Base-by-base conservation (phyloP, 441 rosid species). In the Gossypium davidsonii region DNA sequence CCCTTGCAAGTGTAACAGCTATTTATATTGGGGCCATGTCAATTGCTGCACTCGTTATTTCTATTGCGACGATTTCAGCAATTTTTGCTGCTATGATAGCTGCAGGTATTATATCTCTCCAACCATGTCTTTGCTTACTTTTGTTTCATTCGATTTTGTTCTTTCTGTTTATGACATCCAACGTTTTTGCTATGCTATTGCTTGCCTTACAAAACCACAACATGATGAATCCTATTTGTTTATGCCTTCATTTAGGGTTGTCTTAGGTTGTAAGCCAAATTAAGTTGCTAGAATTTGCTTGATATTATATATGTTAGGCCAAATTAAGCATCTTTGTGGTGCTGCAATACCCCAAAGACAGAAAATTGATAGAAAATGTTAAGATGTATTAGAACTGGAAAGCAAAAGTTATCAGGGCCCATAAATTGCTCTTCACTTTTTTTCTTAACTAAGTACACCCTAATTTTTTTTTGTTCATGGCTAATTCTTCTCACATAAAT, bases 11-110 rank as follows among this genome's bases (percentile, higher is more conserved):
- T 75, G 78, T 91, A 67, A 78, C 96, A n/a, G 93, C 89, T 42
- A 61, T 94, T 31, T 94, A 90, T 78, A 84, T 94, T 20, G 96
- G 91, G 70, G 98, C 96, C 18, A 77, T 92, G 77, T 84, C 89
- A 6, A 74, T 91, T 48, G 97, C 97, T 69, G 77, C 81, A 31
- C 81, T 92, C 79, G 87, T 86, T 81, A 86, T 94, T 76, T 87
- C 93, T 64, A 76, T 85, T n/a, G 88, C 86, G 58, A 85, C 97
- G 48, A 46, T 89, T 70, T 86, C 89, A 23, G 88, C 97, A 1
- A 74, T 91, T 0, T 55, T 88, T n/a, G 91, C 90, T 25, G 85
- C 71, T 76, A 44, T 89, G n/a, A 48, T 94, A 4, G 93, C 86
- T 58, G 79, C 98, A 82, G 98, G 98, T 93, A 74, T 21, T 51